Base-by-base conservation (phyloP, 23 red algal genomes). In the Pyropia yezoensis region DNA sequence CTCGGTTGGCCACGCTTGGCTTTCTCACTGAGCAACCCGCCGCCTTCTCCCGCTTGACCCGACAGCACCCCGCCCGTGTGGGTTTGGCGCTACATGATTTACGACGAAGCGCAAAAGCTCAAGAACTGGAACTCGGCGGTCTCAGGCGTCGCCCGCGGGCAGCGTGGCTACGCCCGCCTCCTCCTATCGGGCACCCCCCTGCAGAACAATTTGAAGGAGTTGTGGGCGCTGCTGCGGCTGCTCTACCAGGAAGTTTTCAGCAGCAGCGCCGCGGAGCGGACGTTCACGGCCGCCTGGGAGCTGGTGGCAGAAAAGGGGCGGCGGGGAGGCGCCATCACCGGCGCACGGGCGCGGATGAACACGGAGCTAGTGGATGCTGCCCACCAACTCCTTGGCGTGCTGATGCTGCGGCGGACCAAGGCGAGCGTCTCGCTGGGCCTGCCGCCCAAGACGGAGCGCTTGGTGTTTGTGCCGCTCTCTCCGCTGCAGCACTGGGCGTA, bases 61-160 rank as follows among this genome's bases (percentile, higher is more conserved):
- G 39, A 13, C 39, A 47, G 39, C 9, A 12, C 39, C 39, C 39
- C 39, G 39, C 39, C 39, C 39, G 32, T 57, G 33, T 24, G 15
- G 27, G 60, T 52, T 21, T 83, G 78, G 78, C 29, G 30, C 18
- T 74, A 83, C 50, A 55, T 83, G 16, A 70, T 85, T 50, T 71
- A 77, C 29, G 80, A 85, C 61, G 80, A 85, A 74, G 80, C 54
- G 19, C 80, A 85, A 27, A 47, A 69, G 39, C 59, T 85, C 54
- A 85, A 85, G 29, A 85, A 85, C 62, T 39, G 39, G 45, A 69
- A 73, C 18, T 61, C 54, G 53, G 75, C 49, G 58, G 39, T 85
- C 15, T 29, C 69, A 0, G 17, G 21, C 17, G 19, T 62, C 75
- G 52, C 45, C 63, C 22, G 56, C 54, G 64, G 26, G 49, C 49